Evolutionary conservation across 495 filamentous ascomycete species (phyloP).

Genomic region (Ramalina peruviana): DNA sequence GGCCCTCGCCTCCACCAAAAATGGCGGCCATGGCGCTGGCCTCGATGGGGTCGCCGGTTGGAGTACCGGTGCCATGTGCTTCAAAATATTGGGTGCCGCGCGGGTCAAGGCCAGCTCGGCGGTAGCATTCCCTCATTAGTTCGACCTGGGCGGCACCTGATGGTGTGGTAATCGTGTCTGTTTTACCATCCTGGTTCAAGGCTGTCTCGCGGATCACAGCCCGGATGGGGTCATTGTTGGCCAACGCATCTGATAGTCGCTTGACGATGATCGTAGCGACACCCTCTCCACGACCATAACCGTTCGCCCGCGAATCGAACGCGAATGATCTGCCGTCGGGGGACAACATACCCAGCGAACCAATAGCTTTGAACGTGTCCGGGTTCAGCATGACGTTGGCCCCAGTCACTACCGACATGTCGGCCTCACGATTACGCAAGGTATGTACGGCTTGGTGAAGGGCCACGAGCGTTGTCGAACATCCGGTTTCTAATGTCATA

Average conservation of each 20-base stretch:
- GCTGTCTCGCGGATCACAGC: conserved; percentile 22
- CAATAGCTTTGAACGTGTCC: conserved; percentile 1
- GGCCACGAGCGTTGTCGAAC: conserved; percentile 23
- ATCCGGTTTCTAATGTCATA: conserved; percentile 26
- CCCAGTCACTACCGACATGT: conserved; percentile 18
- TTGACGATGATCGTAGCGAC: conserved; percentile 25
- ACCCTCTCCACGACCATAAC: conserved; percentile 29
- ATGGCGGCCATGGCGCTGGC: background rate
- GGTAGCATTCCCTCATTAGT: conserved; percentile 13
- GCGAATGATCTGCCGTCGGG: conserved; percentile 22
- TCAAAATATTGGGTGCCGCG: conserved; percentile 22
- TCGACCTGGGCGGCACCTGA: conserved; percentile 11
- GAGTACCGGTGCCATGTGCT: conserved; percentile 36
- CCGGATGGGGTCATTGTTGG: conserved; percentile 23
- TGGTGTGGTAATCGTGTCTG: conserved; percentile 22
- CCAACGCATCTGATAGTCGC: conserved; percentile 21
- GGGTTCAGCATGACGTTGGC: conserved; percentile 22
- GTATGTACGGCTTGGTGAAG: conserved; percentile 23
- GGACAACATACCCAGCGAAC: conserved; percentile 5
- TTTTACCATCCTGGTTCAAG: conserved; percentile 25
- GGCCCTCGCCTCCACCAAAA: background rate
- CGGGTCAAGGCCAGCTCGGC: conserved; percentile 7
- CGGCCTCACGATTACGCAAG: conserved; percentile 17
- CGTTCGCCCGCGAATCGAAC: conserved; percentile 23
- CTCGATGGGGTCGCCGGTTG: conserved; percentile 37